Percentiles rank a stretch among this genome's conserved stretches.
Conservation (phyloP, 345 rosid genomes). For the Abelmoschus esculentus region DNA sequence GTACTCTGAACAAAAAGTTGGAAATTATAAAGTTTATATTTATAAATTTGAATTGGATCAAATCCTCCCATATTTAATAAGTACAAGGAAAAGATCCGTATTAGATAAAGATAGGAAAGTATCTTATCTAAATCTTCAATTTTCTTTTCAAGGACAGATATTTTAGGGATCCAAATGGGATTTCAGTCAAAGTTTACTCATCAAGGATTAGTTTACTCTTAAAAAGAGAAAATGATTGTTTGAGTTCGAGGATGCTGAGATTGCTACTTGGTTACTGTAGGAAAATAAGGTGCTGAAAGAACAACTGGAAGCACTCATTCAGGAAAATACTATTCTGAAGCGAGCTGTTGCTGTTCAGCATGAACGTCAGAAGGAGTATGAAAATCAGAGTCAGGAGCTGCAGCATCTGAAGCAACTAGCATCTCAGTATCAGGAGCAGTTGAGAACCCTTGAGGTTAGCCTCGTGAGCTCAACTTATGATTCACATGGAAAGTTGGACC, state of each 20-base stretch:
- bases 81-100: too few species aligned
- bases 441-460: constrained; percentile 15
- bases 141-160: too few species aligned
- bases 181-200: neutral
- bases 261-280: constrained; percentile 3
- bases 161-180: too few species aligned
- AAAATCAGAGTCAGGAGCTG: constrained; percentile 6
- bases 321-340: constrained; percentile 13
- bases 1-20: too few species aligned
- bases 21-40: too few species aligned
- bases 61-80: too few species aligned
- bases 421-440: constrained; percentile 17
- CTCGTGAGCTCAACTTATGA: too few species aligned
- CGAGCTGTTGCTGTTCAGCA: constrained; percentile 19
- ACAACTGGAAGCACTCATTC: constrained; percentile 12
- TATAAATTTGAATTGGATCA: too few species aligned
- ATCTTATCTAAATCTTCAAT: too few species aligned
- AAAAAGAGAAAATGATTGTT: neutral
- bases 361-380: constrained; percentile 16
- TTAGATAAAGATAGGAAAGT: too few species aligned
- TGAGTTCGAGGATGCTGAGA: neutral
- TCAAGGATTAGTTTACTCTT: neutral
- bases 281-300: constrained; percentile 13
- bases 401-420: constrained; percentile 9
- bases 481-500: too few species aligned